Evolutionary conservation across 2,329 filamentous ascomycete species (phyloP), one percentile per base, ranked within the genome.

Genomic region (Botrytis porri): DNA sequence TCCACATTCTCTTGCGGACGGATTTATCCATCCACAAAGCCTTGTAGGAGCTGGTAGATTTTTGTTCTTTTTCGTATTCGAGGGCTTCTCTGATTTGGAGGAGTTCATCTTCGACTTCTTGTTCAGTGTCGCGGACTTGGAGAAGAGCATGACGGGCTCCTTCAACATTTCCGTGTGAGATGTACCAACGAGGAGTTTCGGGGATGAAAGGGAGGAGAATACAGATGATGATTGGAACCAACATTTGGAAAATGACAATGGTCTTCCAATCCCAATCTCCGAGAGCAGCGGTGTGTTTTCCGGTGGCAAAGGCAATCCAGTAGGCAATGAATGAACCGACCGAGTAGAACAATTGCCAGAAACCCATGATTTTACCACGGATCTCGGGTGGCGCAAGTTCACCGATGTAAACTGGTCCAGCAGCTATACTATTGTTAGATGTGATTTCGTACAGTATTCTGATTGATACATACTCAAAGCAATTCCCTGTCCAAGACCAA

Each of bases 231-330:
- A 92, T 77, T 69, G 86, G 91, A 39, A 92, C 85, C n/a, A 93
- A 80, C 65, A 92, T 84, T 82, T 93, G 91, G 84, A 93, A 93
- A 75, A 93, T 89, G 76, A 92, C 88, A 25, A 93, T 88, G 83
- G 92, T 87, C 77, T 87, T 88, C 90, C 90, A 93, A 81, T 92
- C 90, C 91, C 90, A 92, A 76, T 93, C 84, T 54, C 90, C 90
- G 35, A 79, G 76, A 1, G 59, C 64, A 3, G 39, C 57, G 32
- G 59, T 75, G 66, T 79, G 76, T 72, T 76, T 75, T 22, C 73
- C 67, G 20, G 73, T 75, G 5, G 77, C 78, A 45, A 75, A 76
- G 54, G 74, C 75, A 72, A 79, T 75, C 77, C 77, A 79, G 41
- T 79, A 77, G 20, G 75, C 76, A 74, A 78, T 76, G 61, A 79